Percentiles rank a stretch among this genome's conserved stretches.
Evolutionary conservation across 2,329 filamentous ascomycete species (phyloP).

Genomic region (Aschersonia sp.): DNA sequence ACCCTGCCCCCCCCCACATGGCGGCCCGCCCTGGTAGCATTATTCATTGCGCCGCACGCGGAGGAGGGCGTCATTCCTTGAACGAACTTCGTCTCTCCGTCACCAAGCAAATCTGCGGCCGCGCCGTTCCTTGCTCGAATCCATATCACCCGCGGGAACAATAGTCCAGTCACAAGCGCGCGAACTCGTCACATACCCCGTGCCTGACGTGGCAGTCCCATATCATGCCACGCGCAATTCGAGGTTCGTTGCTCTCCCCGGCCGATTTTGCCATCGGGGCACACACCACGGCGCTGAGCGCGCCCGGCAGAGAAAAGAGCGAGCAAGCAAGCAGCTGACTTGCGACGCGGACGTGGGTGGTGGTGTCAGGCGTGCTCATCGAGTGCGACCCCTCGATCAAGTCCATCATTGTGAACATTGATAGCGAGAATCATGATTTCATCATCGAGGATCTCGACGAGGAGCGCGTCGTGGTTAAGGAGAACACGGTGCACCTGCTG

Average conservation of each 20-base stretch:
- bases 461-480: conserved; percentile 59
- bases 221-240: conserved; percentile 40
- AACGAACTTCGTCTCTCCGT: no score
- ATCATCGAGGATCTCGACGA: conserved; percentile 74
- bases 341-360: background rate
- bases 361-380: conserved; percentile 49
- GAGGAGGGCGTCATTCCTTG: no score
- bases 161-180: no score
- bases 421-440: conserved; percentile 54
- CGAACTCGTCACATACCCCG: conserved; percentile 4
- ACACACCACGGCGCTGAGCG: background rate
- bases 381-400: conserved; percentile 81
- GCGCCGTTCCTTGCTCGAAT: no score
- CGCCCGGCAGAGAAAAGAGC: background rate
- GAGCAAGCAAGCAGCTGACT: conserved; percentile 2
- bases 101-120: no score
- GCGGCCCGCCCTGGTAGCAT: no score
- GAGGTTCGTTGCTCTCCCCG: conserved; percentile 23
- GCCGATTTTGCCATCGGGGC: background rate
- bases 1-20: no score
- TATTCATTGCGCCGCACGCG: no score
- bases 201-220: no score
- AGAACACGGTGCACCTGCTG: conserved; percentile 52
- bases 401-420: conserved; percentile 67
- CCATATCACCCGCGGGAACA: no score